Base-by-base conservation (phyloP, 139 green algal genomes). In the Volvox reticuliferus region DNA sequence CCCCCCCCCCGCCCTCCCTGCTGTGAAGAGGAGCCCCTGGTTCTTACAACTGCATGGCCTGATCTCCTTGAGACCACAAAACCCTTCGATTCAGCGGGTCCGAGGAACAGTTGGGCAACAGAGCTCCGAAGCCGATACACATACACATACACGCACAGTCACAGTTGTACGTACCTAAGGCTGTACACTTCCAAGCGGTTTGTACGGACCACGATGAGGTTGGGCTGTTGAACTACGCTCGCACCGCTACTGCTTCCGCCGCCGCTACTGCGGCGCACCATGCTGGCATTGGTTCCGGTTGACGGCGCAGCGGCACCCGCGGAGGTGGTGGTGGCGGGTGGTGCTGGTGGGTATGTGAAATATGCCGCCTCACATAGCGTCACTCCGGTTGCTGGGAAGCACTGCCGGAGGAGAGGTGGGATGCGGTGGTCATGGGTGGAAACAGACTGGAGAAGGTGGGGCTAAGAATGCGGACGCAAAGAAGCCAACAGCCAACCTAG, bases 171-270 rank as follows among this genome's bases (percentile, higher is more conserved):
- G 12, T 28, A 86, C 89, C 94, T 93, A 30, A 97, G 76, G 28
- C 28, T 50, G 83, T 96, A 97, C 0, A 98, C 87, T 62, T 98
- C 95, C 67, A 99, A 86, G 5, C 93, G 82, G 30, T 95, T 98
- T 24, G 90, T 89, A 32, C 95, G 89, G 6, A 95, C 92, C 1
- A 99, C 62, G 1, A 99, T 82, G 16, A 99, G 84, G 87, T 99
- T 92, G 2, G 97, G 95, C 22, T 91, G 55, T 28, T 68, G 75
- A 26, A 90, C 36, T 36, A 37, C 18, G 35, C 83, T 24, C 16
- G 24, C 5, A 35, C 67, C 24, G 20, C 67, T 67, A 68, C 35
- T 37, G 65, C 55, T 32, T 22, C 28, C 50, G 19, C 50, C 80
- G 55, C 50, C 24, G 50, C 55, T 50, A 61, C 55, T 50, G 80